Evolutionary conservation across 352 stramenopile genomes (phyloP), one percentile per base, ranked within the genome.

Genomic region (Blastocystis sp.): DNA sequence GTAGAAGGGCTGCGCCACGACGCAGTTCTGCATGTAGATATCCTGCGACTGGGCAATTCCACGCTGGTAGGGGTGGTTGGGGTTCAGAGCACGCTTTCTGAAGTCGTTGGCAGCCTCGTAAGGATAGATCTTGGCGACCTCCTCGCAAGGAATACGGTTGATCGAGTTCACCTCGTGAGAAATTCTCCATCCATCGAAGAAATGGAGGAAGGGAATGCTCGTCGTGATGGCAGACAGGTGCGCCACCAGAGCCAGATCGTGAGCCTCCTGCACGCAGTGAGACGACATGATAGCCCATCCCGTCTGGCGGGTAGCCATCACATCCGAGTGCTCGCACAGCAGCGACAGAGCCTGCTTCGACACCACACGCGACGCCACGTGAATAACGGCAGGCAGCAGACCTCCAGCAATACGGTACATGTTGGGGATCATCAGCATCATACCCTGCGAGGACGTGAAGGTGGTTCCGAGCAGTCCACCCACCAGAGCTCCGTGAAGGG

Each of bases 311-410:
- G 88, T 86, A 7, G 48, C 91, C 92, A 97, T 96, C 40, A 94
- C 91, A 88, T 96, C 93, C 46, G 91, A 92, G 88, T 96, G 93
- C 73, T 96, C 93, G n/a, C 89, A 88, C 79, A 91, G 89, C 72
- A 92, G 90, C 8, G 84, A 89, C 8, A 91, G 81, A 44, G 88
- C 89, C 73, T 91, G 88, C 32, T 89, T 89, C 48, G 89, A 87
- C 16, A 92, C 85, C 36, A 89, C 87, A 72, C 91, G 89, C 29
- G 92, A 92, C 24, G 93, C 92, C 34, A 96, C 93, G 88, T 96
- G 93, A 49, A 96, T 90, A 46, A 95, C 92, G 3, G 92, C 69
- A 67, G 69, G 69, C 36, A 81, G 54, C 34, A 81, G 69, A 49
- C 54, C 69, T 67, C 69, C 69, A 81, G 69, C 69, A 81, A 81